Percentiles rank a stretch among this genome's conserved stretches.
Evolutionary conservation across 177 flowering plant genomes (phyloP).

Genomic region (Tripterygium wilfordii): DNA sequence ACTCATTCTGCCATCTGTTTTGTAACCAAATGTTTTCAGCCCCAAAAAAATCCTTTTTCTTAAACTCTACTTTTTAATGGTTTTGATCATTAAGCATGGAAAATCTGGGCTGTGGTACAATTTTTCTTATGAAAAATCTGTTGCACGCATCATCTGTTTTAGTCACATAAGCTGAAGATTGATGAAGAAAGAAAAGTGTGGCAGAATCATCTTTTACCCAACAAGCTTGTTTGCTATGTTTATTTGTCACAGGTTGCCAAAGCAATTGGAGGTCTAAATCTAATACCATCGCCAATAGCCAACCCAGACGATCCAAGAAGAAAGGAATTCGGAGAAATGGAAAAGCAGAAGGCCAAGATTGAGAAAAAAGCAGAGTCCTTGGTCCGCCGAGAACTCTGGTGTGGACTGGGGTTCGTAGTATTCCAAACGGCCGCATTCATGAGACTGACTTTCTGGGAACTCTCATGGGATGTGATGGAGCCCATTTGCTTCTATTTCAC

Average conservation of each 20-base stretch:
- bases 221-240: no score
- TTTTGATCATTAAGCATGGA: no score
- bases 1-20: no score
- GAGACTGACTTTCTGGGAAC: constrained; percentile 84
- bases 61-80: no score
- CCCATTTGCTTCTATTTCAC: constrained; percentile 75
- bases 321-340: constrained; percentile 45
- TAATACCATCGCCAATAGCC: constrained; percentile 23
- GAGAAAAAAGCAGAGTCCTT: constrained; percentile 37
- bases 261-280: constrained; percentile 37
- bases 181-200: no score
- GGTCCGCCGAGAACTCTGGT: constrained; percentile 52
- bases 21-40: no score
- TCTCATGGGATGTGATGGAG: constrained; percentile 83
- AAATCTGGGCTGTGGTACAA: no score
- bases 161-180: no score
- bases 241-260: constrained; percentile 57
- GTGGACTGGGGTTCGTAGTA: constrained; percentile 48
- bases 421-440: constrained; percentile 60
- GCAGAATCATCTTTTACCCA: no score
- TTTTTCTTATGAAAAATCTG: no score
- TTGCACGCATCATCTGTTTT: no score
- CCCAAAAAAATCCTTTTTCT: no score
- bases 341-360: constrained; percentile 38
- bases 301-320: constrained; percentile 25